These are phyloP conservation scores for Xanthoconium stramineum DNA, from an alignment of 768 basidiomycete species.

Conservation along the genomic window DNA sequence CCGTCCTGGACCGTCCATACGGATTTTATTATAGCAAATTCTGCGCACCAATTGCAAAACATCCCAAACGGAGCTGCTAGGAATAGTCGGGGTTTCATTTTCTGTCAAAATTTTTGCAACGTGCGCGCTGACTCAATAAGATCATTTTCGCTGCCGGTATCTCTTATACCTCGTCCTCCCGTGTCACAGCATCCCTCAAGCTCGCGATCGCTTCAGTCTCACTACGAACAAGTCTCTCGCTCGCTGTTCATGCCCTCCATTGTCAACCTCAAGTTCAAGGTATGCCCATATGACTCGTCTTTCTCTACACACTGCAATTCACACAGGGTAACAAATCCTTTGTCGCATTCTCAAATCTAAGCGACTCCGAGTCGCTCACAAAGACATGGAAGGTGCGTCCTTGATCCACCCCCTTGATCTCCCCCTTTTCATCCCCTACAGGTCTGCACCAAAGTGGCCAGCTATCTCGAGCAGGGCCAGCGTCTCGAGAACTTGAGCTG, in stretches of 20 bases:
- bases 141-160: slow-evolving; percentile 18
- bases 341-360: slow-evolving; percentile 86
- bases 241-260: slow-evolving; percentile 63
- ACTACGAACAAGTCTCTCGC: background rate
- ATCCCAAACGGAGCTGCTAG: slow-evolving; percentile 28
- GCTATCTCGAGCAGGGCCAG: slow-evolving; percentile 88
- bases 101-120: slow-evolving; percentile 27
- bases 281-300: slow-evolving; percentile 10
- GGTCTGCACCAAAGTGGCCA: slow-evolving; percentile 90
- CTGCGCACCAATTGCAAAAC: slow-evolving; percentile 5
- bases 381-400: slow-evolving; percentile 82
- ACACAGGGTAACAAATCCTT: slow-evolving; percentile 88
- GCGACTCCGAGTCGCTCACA: slow-evolving; percentile 79
- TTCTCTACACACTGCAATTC: too few relatives aligned
- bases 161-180: slow-evolving; percentile 24
- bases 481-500: slow-evolving; percentile 89
- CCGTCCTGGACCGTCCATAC: slow-evolving; percentile 13
- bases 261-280: slow-evolving; percentile 86
- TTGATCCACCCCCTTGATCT: slow-evolving; percentile 3
- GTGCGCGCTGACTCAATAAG: slow-evolving; percentile 19
- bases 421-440: slow-evolving; percentile 24
- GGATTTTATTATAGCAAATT: slow-evolving; percentile 20
- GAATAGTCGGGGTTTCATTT: slow-evolving; percentile 33
- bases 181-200: slow-evolving; percentile 8
- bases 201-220: slow-evolving; percentile 16